Percentiles rank a stretch among this genome's conserved stretches.
Evolutionary conservation across 2,329 filamentous ascomycete genomes (phyloP).

Genomic region (Dactylellina sp.): DNA sequence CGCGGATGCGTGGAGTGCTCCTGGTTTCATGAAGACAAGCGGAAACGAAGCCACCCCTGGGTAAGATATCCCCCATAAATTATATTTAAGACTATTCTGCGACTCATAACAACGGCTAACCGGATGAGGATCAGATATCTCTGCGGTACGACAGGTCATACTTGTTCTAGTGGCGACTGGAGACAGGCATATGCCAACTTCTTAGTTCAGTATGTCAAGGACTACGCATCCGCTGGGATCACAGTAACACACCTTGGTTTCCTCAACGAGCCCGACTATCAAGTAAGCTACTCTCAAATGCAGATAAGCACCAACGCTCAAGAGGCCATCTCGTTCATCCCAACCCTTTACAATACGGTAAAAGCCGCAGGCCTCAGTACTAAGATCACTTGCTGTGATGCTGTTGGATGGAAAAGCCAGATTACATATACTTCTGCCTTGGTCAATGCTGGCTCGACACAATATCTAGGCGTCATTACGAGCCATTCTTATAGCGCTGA

Average conservation of each 20-base stretch:
- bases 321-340: constrained; percentile 48
- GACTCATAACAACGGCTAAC: no score
- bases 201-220: constrained; percentile 67
- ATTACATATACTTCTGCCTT: constrained; percentile 63
- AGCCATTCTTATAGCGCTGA: constrained; percentile 65
- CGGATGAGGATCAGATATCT: constrained; percentile 56
- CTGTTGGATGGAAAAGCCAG: constrained; percentile 65
- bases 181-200: constrained; percentile 67
- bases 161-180: constrained; percentile 66
- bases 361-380: constrained; percentile 63
- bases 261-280: constrained; percentile 66
- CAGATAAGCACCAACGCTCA: constrained; percentile 48
- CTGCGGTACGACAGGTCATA: constrained; percentile 64
- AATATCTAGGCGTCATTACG: constrained; percentile 64
- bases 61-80: not conserved
- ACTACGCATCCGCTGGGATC: constrained; percentile 66
- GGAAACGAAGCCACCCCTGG: constrained; percentile 18
- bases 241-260: constrained; percentile 67
- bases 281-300: constrained; percentile 60
- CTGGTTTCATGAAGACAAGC: constrained; percentile 68
- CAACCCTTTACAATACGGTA: constrained; percentile 64
- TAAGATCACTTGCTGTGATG: constrained; percentile 66
- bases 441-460: constrained; percentile 63
- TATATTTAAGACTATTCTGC: no score
- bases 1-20: constrained; percentile 66